phyloP scores from a whole-genome alignment of 139 green algal species.

The Pleodorina starrii region DNA sequence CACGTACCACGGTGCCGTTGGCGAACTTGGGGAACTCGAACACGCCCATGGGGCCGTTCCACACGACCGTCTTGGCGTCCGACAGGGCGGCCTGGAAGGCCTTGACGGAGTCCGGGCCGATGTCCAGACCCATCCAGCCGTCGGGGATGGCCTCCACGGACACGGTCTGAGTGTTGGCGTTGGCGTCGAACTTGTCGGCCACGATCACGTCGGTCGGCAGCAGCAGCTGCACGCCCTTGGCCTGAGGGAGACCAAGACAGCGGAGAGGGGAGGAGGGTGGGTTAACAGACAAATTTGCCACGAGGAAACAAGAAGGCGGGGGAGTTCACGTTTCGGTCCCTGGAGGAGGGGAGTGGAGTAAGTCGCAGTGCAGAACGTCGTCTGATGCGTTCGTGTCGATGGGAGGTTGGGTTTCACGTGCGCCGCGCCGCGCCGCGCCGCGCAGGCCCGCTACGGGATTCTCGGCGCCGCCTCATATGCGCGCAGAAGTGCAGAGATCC shows the following conservation, averaged over 20 bases:
- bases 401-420: no score
- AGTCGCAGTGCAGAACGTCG: no score
- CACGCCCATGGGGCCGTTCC: constrained; percentile 98
- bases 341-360: no score
- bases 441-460: no score
- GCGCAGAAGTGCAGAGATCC: no score
- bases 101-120: constrained; percentile 93
- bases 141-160: constrained; percentile 91
- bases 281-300: no score
- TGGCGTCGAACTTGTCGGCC: constrained; percentile 96
- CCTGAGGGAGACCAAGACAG: neutral
- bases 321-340: no score
- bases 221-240: constrained; percentile 91
- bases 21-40: constrained; percentile 98
- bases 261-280: neutral
- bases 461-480: no score
- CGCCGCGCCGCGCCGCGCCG: no score
- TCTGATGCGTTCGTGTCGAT: no score
- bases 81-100: constrained; percentile 87
- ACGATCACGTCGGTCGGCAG: constrained; percentile 96
- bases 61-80: constrained; percentile 97
- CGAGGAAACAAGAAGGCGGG: no score
- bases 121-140: constrained; percentile 99
- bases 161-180: constrained; percentile 88
- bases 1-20: constrained; percentile 88